A percentile compares a stretch with the other conserved stretches of the same genome.
Conservation (phyloP, 2,329 filamentous ascomycete genomes). For the Tolypocladium cylindrosporum region DNA sequence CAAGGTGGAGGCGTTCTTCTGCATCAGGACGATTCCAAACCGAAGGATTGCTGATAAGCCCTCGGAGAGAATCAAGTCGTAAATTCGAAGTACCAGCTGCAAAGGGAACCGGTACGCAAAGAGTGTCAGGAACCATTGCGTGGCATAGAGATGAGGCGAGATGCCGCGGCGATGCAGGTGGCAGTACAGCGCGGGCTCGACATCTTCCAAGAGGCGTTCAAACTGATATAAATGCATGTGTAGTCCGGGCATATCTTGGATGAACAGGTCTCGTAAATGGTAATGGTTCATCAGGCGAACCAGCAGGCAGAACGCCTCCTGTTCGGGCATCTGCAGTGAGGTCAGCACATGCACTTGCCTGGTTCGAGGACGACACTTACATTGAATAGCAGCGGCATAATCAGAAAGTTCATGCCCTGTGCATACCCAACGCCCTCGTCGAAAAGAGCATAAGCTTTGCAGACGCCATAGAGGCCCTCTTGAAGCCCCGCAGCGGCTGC, state of each 20-base stretch:
- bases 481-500: slow-evolving; percentile 84
- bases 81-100: slow-evolving; percentile 91
- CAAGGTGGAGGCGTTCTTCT: slow-evolving; percentile 74
- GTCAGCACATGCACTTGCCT: slow-evolving; percentile 8
- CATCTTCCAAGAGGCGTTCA: slow-evolving; percentile 83
- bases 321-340: slow-evolving; percentile 69
- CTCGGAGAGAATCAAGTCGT: slow-evolving; percentile 89
- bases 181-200: slow-evolving; percentile 89
- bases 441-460: slow-evolving; percentile 93
- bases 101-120: slow-evolving; percentile 97
- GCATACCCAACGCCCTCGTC: slow-evolving; percentile 94
- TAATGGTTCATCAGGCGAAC: slow-evolving; percentile 97
- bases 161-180: slow-evolving; percentile 84
- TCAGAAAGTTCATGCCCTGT: slow-evolving; percentile 97
- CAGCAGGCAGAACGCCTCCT: slow-evolving; percentile 89
- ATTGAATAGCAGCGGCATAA: slow-evolving; percentile 94
- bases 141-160: slow-evolving; percentile 86
- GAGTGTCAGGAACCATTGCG: slow-evolving; percentile 97
- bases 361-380: slow-evolving; percentile 33
- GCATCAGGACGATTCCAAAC: slow-evolving; percentile 92
- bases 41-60: slow-evolving; percentile 88
- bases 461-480: slow-evolving; percentile 88
- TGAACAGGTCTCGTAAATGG: slow-evolving; percentile 81
- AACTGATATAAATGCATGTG: slow-evolving; percentile 94
- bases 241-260: slow-evolving; percentile 91